A percentile compares a stretch with the other conserved stretches of the same genome.
Evolutionary conservation across 495 filamentous ascomycete species (phyloP).

Genomic region (Cladorrhinum samala): DNA sequence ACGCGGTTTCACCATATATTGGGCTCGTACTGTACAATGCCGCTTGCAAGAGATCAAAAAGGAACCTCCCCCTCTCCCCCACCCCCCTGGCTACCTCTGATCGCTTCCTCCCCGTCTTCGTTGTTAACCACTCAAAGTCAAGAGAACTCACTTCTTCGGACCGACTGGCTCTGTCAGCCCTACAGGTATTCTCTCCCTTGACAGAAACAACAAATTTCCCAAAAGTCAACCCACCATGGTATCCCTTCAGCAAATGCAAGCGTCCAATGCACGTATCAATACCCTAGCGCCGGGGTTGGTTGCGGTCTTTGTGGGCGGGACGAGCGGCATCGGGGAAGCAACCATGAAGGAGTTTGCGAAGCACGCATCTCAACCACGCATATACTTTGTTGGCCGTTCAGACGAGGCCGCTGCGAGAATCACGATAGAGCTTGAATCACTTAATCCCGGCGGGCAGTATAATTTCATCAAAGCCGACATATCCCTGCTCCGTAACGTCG

Average conservation of each 20-base stretch:
- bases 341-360: constrained; percentile 53
- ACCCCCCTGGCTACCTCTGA: neutral
- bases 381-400: constrained; percentile 43
- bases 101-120: neutral
- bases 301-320: constrained; percentile 59
- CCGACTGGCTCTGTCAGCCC: neutral
- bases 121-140: no score
- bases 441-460: constrained; percentile 49
- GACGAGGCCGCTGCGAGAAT: constrained; percentile 41
- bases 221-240: constrained; percentile 32
- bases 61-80: neutral
- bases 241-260: constrained; percentile 26
- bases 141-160: no score
- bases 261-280: constrained; percentile 36
- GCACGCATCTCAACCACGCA: constrained; percentile 33
- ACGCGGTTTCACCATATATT: neutral
- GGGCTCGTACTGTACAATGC: neutral
- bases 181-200: neutral
- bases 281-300: constrained; percentile 38
- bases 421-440: constrained; percentile 32
- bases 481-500: constrained; percentile 53
- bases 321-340: constrained; percentile 57
- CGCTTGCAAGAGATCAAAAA: neutral
- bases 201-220: neutral
- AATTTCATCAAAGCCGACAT: constrained; percentile 53